Evolutionary conservation across 139 green algal genomes (phyloP).

Genomic region (Pleodorina starrii): DNA sequence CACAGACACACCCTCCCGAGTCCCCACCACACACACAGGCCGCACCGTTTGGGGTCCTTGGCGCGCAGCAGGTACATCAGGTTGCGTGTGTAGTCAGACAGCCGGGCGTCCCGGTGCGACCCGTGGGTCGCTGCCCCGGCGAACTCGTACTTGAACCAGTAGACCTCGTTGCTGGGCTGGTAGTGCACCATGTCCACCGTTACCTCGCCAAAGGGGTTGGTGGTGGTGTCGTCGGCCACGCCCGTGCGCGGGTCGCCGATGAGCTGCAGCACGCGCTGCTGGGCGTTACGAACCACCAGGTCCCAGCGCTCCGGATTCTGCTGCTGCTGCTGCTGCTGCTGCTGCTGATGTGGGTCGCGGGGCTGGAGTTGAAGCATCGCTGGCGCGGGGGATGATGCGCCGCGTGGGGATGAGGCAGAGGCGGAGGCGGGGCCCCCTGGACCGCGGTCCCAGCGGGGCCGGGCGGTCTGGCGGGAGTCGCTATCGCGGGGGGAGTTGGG

Average conservation of each 20-base stretch:
- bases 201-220: slow-evolving; percentile 60
- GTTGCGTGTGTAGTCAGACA: slow-evolving; percentile 72
- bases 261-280: slow-evolving; percentile 55
- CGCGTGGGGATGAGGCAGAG: background rate
- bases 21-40: too few species aligned
- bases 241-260: slow-evolving; percentile 73
- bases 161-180: slow-evolving; percentile 55
- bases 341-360: background rate
- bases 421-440: background rate
- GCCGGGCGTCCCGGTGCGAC: slow-evolving; percentile 62
- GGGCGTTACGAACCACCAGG: slow-evolving; percentile 48
- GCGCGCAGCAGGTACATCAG: slow-evolving; percentile 72
- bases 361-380: background rate
- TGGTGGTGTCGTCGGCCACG: slow-evolving; percentile 69
- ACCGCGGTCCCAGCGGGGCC: background rate
- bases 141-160: slow-evolving; percentile 74
- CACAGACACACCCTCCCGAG: too few species aligned
- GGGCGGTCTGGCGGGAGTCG: background rate
- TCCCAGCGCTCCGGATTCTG: slow-evolving; percentile 21
- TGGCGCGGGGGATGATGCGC: background rate
- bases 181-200: slow-evolving; percentile 68
- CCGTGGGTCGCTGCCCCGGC: slow-evolving; percentile 37
- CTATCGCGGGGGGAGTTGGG: background rate
- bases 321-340: background rate
- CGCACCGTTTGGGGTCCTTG: slow-evolving; percentile 60